Evolutionary conservation across 768 basidiomycete species (phyloP).

Genomic region (Butyriboletus loyo): DNA sequence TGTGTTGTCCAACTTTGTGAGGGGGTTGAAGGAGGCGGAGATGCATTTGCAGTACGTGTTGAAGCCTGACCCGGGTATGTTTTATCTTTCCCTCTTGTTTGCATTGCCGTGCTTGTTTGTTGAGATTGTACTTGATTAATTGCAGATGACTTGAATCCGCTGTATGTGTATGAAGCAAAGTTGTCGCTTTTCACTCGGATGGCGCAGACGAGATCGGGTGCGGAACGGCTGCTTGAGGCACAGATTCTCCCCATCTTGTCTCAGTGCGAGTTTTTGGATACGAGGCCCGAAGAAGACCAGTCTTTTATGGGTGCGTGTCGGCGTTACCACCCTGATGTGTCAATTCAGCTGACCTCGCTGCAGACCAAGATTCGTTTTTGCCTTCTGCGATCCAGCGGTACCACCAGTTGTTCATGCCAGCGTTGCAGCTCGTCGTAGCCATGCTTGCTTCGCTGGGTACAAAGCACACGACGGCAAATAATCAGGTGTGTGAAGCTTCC

Average conservation of each 20-base stretch:
- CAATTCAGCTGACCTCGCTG: neutral
- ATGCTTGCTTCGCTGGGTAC: constrained; percentile 75
- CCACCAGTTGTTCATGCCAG: constrained; percentile 86
- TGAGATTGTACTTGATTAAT: neutral
- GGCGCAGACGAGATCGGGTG: constrained; percentile 78
- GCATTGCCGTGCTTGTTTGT: neutral
- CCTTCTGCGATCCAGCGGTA: constrained; percentile 86
- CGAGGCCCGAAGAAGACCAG: constrained; percentile 79
- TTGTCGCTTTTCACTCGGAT: constrained; percentile 86
- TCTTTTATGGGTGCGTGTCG: constrained; percentile 66
- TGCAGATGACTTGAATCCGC: constrained; percentile 80
- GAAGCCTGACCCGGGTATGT: constrained; percentile 85
- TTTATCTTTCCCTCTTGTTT: constrained; percentile 1
- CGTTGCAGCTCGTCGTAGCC: constrained; percentile 75
- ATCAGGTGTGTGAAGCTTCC: constrained; percentile 49
- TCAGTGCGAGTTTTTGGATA: constrained; percentile 84
- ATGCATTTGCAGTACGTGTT: constrained; percentile 68
- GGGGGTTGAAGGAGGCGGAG: constrained; percentile 82
- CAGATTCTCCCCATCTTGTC: constrained; percentile 72
- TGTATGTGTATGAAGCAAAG: constrained; percentile 95
- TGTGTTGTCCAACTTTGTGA: constrained; percentile 76
- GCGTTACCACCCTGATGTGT: neutral
- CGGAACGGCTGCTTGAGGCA: constrained; percentile 78
- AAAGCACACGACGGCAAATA: constrained; percentile 61
- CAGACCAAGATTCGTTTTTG: constrained; percentile 84